phyloP scores from a whole-genome alignment of 2,329 filamentous ascomycete species.

The Helotiales sp. region DNA sequence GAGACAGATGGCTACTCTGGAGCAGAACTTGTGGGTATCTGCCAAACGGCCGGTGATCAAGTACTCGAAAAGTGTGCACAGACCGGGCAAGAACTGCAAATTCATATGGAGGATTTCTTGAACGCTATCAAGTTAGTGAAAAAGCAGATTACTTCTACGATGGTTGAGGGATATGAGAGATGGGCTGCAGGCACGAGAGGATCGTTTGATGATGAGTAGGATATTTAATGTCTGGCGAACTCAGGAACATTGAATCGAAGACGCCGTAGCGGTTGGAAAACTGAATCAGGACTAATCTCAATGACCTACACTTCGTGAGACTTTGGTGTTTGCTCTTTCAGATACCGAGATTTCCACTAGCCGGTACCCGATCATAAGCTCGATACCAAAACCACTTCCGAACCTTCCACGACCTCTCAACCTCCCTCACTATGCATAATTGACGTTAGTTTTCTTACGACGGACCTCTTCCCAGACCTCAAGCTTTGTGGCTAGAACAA shows the following conservation, averaged over 20 bases:
- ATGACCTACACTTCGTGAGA: too few relatives aligned
- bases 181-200: conserved; percentile 44
- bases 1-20: conserved; percentile 78
- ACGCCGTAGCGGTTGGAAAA: too few relatives aligned
- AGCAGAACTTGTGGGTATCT: conserved; percentile 72
- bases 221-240: not conserved
- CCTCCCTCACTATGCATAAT: too few relatives aligned
- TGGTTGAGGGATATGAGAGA: conserved; percentile 58
- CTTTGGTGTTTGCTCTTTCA: not conserved
- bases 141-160: conserved; percentile 58
- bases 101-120: conserved; percentile 47
- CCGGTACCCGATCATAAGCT: not conserved
- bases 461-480: not conserved
- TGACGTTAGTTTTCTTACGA: too few relatives aligned
- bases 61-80: conserved; percentile 52
- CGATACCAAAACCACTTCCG: not conserved
- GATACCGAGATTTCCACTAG: not conserved
- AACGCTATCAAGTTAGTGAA: conserved; percentile 47
- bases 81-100: conserved; percentile 38
- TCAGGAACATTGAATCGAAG: not conserved
- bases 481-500: not conserved
- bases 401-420: not conserved
- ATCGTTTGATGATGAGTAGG: conserved; percentile 19
- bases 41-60: conserved; percentile 49
- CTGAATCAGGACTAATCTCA: too few relatives aligned